Evolutionary conservation across 768 basidiomycete genomes (phyloP), one percentile per base, ranked within the genome.

Genomic region (Hericium coralloides): DNA sequence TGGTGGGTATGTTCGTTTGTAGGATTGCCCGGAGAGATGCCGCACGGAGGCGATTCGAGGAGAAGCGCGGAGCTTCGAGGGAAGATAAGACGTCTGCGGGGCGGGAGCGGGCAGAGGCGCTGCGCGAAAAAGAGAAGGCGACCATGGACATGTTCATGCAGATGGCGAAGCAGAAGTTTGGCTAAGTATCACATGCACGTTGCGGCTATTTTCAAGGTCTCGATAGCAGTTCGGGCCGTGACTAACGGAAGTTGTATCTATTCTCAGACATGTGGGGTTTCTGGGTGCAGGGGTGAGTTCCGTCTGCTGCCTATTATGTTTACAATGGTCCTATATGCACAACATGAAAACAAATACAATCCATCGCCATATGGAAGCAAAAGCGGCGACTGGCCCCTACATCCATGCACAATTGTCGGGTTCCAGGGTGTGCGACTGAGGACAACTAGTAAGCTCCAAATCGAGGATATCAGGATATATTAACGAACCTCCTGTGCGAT

Each of bases 81-180:
- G 83, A 81, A 49, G 86, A 86, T 41, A 80, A 77, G 55, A 64
- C 66, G 4, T 74, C 75, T 25, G 78, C 70, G 1, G 66, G 75
- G 12, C 78, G 82, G 43, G 91, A 94, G 66, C 80, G 87, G 55
- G 76, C 79, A 0, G 74, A 65, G 22, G 83, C 79, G 5, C 74
- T 83, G 57, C 83, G 79, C 63, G 84, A 87, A 66, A 94, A 90
- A 66, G 93, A 97, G 65, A 85, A 84, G 68, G 89, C 84, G 17
- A 97, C 92, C 0, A 98, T 98, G 92, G 92, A 92, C 57, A 95
- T 94, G 92, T 93, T 97, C 70, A 89, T 89, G 71, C 83, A 87
- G 62, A 73, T 95, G 67, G 94, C 93, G n/a, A 92, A 89, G 68
- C 79, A 89, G 65, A 76, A 89, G 56, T 95, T 90, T 63, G 92